A percentile compares a stretch with the other conserved stretches of the same genome.
These are phyloP conservation scores for Iberis pinnata DNA, from an alignment of 345 rosid genomes.

Conservation along the genomic window DNA sequence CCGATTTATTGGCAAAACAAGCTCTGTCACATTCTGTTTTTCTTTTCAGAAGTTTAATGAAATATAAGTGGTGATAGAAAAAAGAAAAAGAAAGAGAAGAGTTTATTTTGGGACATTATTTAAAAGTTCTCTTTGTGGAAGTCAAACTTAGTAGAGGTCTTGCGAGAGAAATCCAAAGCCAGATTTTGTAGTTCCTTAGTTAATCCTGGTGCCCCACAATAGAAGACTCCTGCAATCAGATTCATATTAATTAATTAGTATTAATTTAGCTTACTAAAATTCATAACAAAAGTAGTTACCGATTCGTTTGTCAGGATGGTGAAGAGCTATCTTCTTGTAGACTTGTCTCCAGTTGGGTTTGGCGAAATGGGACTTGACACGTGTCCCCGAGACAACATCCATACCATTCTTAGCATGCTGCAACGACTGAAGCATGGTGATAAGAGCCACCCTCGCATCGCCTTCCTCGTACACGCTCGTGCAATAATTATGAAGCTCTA, in stretches of 20 bases:
- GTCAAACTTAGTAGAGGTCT: slow-evolving; percentile 79
- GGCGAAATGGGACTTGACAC: slow-evolving; percentile 76
- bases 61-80: too few relatives aligned
- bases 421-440: slow-evolving; percentile 70
- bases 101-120: slow-evolving; percentile 1
- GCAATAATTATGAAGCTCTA: slow-evolving; percentile 70
- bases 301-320: slow-evolving; percentile 47
- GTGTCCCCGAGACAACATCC: slow-evolving; percentile 69
- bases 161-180: slow-evolving; percentile 70
- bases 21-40: too few relatives aligned
- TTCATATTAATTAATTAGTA: slow-evolving; percentile 4
- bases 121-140: slow-evolving; percentile 87
- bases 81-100: slow-evolving; percentile 16
- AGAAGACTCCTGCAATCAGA: slow-evolving; percentile 71
- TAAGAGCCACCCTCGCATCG: slow-evolving; percentile 72
- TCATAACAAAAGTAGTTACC: too few relatives aligned
- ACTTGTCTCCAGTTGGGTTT: slow-evolving; percentile 92
- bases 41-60: too few relatives aligned
- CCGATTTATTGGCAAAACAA: too few relatives aligned
- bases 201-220: slow-evolving; percentile 74
- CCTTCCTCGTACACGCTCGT: slow-evolving; percentile 87
- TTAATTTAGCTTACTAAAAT: not conserved
- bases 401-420: slow-evolving; percentile 69
- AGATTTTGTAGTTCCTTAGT: slow-evolving; percentile 55
- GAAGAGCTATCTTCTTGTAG: slow-evolving; percentile 60